Evolutionary conservation across 2,329 filamentous ascomycete genomes (phyloP).

Genomic region (Acrocalymma vagum): DNA sequence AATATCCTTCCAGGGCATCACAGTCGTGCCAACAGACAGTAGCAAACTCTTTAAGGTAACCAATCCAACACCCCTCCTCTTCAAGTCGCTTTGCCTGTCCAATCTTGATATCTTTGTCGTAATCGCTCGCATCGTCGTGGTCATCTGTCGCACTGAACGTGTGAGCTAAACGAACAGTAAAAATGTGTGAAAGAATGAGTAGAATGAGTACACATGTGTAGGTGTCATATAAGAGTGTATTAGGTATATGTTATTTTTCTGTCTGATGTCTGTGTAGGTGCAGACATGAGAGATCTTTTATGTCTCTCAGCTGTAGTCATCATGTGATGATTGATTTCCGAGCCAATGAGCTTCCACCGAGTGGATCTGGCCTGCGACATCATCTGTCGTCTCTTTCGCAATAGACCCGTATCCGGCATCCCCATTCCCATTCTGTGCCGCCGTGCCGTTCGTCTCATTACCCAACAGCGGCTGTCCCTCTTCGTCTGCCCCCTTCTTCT

Average conservation of each 20-base stretch:
- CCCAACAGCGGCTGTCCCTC: slow-evolving; percentile 68
- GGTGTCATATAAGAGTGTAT: too few relatives aligned
- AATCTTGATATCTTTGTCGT: slow-evolving; percentile 63
- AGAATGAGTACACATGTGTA: too few relatives aligned
- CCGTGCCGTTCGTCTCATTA: slow-evolving; percentile 47
- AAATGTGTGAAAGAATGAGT: too few relatives aligned
- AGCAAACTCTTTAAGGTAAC: slow-evolving; percentile 77
- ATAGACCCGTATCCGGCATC: slow-evolving; percentile 47
- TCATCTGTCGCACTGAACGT: too few relatives aligned
- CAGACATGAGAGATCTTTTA: too few relatives aligned
- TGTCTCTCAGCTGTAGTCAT: too few relatives aligned
- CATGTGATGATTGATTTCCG: too few relatives aligned
- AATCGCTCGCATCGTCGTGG: slow-evolving; percentile 61
- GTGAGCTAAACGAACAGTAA: too few relatives aligned
- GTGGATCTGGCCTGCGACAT: too few relatives aligned
- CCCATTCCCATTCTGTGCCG: slow-evolving; percentile 51
- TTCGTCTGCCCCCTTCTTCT: slow-evolving; percentile 56
- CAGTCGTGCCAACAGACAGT: slow-evolving; percentile 60
- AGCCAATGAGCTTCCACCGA: too few relatives aligned
- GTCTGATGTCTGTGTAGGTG: too few relatives aligned
- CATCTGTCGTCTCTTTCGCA: slow-evolving; percentile 13
- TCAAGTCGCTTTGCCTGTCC: slow-evolving; percentile 69
- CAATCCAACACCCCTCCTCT: slow-evolving; percentile 78
- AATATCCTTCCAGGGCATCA: slow-evolving; percentile 63
- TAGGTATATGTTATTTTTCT: too few relatives aligned